Conservation (phyloP, 208 protist species). For the Borovskyia barvae region DNA sequence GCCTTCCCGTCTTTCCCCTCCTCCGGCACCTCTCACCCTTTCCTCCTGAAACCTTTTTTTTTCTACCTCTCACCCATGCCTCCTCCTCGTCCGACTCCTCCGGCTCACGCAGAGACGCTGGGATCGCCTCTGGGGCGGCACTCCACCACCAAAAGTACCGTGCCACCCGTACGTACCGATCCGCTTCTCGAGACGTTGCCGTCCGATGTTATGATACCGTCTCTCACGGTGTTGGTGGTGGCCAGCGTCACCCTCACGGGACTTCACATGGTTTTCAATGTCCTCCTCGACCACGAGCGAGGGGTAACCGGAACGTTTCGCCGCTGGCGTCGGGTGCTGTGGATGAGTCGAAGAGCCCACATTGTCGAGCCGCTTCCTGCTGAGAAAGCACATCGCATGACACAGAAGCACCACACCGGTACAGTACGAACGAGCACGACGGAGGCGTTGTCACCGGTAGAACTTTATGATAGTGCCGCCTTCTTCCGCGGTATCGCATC, state of each 20-base stretch:
- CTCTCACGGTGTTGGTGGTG: constrained; percentile 31
- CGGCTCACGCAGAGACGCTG: no score
- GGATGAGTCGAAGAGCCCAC: constrained; percentile 27
- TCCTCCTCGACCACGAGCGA: constrained; percentile 7
- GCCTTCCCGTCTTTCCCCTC: no score
- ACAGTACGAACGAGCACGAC: constrained; percentile 1
- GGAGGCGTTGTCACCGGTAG: constrained; percentile 7
- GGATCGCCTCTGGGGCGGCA: no score
- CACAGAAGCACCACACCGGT: constrained; percentile 9
- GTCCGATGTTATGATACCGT: constrained; percentile 37
- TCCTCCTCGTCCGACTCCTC: no score
- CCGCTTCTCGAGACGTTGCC: constrained; percentile 14
- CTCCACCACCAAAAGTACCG: neutral
- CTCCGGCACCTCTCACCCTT: no score
- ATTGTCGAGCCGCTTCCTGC: constrained; percentile 31
- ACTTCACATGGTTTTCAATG: constrained; percentile 40
- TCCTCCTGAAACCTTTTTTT: no score
- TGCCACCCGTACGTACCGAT: neutral
- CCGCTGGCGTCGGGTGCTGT: constrained; percentile 34
- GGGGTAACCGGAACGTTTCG: constrained; percentile 21
- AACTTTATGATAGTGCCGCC: constrained; percentile 22
- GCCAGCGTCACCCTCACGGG: constrained; percentile 31
- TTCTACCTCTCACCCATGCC: no score
- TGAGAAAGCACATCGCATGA: constrained; percentile 13
- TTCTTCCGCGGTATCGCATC: constrained; percentile 26